A percentile compares a stretch with the other conserved stretches of the same genome.
Conservation (phyloP, 2,329 filamentous ascomycete species). For the Madurella fahalii region DNA sequence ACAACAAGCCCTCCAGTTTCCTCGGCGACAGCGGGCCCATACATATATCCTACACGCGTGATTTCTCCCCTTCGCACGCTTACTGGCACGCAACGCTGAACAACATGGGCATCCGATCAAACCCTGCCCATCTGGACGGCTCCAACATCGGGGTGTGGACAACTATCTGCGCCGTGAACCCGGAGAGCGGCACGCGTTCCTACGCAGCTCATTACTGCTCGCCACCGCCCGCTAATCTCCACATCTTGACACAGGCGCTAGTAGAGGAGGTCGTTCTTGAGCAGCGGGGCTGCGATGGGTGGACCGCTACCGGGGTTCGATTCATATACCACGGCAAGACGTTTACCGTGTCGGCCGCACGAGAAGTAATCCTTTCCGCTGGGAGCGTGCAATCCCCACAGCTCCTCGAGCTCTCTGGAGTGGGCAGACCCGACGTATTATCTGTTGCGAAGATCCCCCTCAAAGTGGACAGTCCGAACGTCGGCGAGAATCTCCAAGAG, state of each 20-base stretch:
- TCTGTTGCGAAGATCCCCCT: slow-evolving; percentile 38
- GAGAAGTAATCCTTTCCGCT: slow-evolving; percentile 56
- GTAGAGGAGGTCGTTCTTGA: slow-evolving; percentile 44
- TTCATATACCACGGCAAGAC: slow-evolving; percentile 37
- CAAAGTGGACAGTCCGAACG: slow-evolving; percentile 40
- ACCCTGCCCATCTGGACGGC: slow-evolving; percentile 34
- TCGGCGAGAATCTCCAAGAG: slow-evolving; percentile 50
- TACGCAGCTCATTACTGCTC: slow-evolving; percentile 42
- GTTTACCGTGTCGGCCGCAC: slow-evolving; percentile 30
- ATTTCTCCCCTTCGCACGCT: slow-evolving; percentile 39
- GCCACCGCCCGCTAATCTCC: slow-evolving; percentile 39
- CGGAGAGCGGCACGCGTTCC: slow-evolving; percentile 32
- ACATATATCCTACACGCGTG: slow-evolving; percentile 41
- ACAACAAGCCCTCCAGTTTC: not conserved
- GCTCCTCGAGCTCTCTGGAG: slow-evolving; percentile 58
- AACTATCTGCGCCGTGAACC: slow-evolving; percentile 32
- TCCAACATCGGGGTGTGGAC: slow-evolving; percentile 39
- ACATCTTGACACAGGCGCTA: slow-evolving; percentile 43
- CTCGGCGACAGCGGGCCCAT: slow-evolving; percentile 45
- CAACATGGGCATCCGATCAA: slow-evolving; percentile 33
- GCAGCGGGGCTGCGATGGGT: slow-evolving; percentile 15
- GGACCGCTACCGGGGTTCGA: slow-evolving; percentile 38
- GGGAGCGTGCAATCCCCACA: slow-evolving; percentile 55
- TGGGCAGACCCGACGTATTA: slow-evolving; percentile 47
- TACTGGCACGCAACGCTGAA: slow-evolving; percentile 42